Evolutionary conservation across 2,329 filamentous ascomycete genomes (phyloP), one percentile per base, ranked within the genome.

Genomic region (Aspergillus ochraceus): DNA sequence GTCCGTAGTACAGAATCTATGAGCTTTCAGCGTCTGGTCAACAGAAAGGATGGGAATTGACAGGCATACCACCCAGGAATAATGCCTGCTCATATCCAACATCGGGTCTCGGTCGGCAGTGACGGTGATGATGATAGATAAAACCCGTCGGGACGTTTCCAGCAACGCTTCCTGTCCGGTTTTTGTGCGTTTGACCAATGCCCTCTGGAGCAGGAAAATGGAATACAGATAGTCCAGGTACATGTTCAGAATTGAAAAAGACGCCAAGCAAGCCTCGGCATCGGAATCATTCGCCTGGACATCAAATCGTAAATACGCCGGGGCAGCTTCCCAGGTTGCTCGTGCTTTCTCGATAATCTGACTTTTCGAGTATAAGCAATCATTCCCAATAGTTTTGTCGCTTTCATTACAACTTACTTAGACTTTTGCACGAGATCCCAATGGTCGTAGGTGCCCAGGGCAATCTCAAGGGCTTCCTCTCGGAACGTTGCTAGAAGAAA

Each of bases 191-290:
- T 74, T 76, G 19, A 72, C 68, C 14, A 75, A 61, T 22, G 72
- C 67, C 20, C 74, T 59, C 54, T 74, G 71, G 1, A 76, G 64
- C 6, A 76, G 57, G 56, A 76, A 76, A 26, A 68, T 67, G 4
- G 73, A 74, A 49, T 76, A 73, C 2, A 75, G 63, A 54, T 72
- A 75, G 39, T 75, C 72, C 17, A 76, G 64, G 60, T 75, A 75
- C 29, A 71, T 60, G 19, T 73, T 67, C 32, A 68, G 66, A 22
- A 65, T 56, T 2, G 60, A 62, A 29, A 74, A 63, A 22, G 59
- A 67, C 12, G 60, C 61, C 10, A 66, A 52, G 29, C 59, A 60
- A 4, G 55, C 54, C 49, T 66, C 60, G 14, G 59, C 53, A 12
- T 60, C 51, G 9, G 59, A 24, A 24, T 46, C 20, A 20, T 61